Conservation (phyloP, 176 grass and related monocot species). For the Poa pratensis region DNA sequence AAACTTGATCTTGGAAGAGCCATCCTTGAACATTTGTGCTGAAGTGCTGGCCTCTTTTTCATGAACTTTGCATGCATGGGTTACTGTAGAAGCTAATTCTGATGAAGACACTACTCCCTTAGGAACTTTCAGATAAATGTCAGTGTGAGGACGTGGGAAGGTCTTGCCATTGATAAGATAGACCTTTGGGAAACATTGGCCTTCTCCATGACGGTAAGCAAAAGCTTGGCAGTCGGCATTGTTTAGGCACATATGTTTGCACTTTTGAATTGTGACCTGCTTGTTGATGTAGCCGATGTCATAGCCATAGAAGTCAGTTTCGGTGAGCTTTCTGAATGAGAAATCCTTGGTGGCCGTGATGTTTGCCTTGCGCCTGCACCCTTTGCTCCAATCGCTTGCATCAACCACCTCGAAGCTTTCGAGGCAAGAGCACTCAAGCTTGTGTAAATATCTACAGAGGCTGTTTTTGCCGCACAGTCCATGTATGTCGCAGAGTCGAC, state of each 20-base stretch:
- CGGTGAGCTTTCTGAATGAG: background rate
- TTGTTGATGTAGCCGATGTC: background rate
- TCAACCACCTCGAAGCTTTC: conserved; percentile 58
- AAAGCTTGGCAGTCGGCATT: conserved; percentile 52
- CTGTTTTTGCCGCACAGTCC: conserved; percentile 58
- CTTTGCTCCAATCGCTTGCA: conserved; percentile 56
- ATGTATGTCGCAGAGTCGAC: conserved; percentile 46
- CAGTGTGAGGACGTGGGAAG: conserved; percentile 12
- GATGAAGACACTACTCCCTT: background rate
- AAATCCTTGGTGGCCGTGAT: background rate
- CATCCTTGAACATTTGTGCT: background rate
- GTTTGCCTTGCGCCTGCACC: conserved; percentile 46
- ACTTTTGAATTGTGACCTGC: background rate
- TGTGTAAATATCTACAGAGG: conserved; percentile 39
- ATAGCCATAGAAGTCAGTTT: conserved; percentile 61
- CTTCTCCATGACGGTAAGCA: conserved; percentile 36
- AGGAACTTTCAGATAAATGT: conserved; percentile 55
- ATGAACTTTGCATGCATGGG: conserved; percentile 27
- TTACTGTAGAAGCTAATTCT: background rate
- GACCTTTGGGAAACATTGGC: conserved; percentile 45
- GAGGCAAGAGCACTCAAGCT: conserved; percentile 44
- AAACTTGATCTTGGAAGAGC: conserved; percentile 27
- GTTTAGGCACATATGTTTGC: conserved; percentile 41
- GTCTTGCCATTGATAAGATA: conserved; percentile 56
- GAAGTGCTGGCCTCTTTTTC: conserved; percentile 28